phyloP scores from a whole-genome alignment of 768 basidiomycete genomes.

The Phanerochaete carnosa region DNA sequence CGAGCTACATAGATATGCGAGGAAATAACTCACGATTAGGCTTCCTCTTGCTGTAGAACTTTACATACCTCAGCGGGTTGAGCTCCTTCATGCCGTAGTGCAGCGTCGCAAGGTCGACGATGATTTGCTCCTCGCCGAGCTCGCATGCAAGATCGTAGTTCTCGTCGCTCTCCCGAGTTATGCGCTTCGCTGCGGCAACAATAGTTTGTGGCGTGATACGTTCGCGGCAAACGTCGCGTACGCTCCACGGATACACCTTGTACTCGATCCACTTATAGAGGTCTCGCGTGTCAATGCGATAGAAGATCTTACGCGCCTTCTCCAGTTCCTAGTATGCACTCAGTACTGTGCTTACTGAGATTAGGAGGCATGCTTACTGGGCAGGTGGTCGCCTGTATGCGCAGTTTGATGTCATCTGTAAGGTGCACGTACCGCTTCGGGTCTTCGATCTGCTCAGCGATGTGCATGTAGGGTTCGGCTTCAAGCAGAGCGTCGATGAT shows the following conservation, averaged over 20 bases:
- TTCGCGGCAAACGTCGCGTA: conserved; percentile 23
- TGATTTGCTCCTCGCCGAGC: conserved; percentile 48
- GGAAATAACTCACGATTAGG: conserved; percentile 46
- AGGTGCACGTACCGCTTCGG: conserved; percentile 60
- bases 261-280: conserved; percentile 71
- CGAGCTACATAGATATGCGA: background rate
- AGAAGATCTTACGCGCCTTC: conserved; percentile 55
- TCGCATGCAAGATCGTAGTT: conserved; percentile 25
- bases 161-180: conserved; percentile 3
- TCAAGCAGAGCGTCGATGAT: conserved; percentile 71
- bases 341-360: background rate
- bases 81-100: conserved; percentile 74
- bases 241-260: conserved; percentile 42
- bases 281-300: conserved; percentile 58
- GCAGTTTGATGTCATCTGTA: conserved; percentile 63
- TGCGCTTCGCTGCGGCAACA: conserved; percentile 27
- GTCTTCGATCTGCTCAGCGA: conserved; percentile 53
- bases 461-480: conserved; percentile 62
- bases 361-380: conserved; percentile 36
- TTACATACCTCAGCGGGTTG: conserved; percentile 67
- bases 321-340: conserved; percentile 48
- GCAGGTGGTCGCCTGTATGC: conserved; percentile 52
- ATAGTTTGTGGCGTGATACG: conserved; percentile 35
- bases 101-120: conserved; percentile 61
- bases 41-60: conserved; percentile 69